These are phyloP conservation scores for Scopulariopsis brevicaulis DNA, from an alignment of 2,329 filamentous ascomycete species.

Conservation along the genomic window DNA sequence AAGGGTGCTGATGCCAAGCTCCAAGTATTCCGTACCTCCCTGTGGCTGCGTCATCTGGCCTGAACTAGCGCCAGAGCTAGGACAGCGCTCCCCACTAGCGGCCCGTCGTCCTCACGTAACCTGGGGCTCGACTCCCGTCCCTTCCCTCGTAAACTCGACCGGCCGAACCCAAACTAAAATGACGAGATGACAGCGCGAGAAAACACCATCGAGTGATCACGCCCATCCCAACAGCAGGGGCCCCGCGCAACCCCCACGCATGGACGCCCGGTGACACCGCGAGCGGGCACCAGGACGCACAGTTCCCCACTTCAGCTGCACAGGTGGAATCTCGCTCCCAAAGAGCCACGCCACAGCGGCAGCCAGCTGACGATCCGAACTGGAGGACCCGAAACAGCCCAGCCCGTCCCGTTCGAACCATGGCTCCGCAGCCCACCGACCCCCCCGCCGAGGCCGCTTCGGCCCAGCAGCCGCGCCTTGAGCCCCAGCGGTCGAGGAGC, in stretches of 20 bases:
- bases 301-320: background rate
- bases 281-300: background rate
- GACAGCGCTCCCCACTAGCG: background rate
- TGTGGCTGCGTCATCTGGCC: conserved; percentile 1
- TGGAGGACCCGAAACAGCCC: background rate
- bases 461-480: background rate
- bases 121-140: background rate
- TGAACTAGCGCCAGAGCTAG: background rate
- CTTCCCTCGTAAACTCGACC: background rate
- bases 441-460: background rate
- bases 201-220: background rate
- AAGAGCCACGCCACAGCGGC: background rate
- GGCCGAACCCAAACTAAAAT: background rate
- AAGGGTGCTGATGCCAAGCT: too few relatives aligned
- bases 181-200: background rate
- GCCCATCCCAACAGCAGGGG: background rate
- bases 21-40: background rate
- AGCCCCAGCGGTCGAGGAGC: background rate
- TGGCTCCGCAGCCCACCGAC: background rate
- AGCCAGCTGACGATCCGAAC: background rate
- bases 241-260: background rate
- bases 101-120: background rate
- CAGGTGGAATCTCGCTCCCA: background rate
- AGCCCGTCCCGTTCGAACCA: background rate
- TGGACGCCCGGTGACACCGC: background rate